Evolutionary conservation across 306 rosid species (phyloP), one percentile per base, ranked within the genome.

Genomic region (Trifolium repens): DNA sequence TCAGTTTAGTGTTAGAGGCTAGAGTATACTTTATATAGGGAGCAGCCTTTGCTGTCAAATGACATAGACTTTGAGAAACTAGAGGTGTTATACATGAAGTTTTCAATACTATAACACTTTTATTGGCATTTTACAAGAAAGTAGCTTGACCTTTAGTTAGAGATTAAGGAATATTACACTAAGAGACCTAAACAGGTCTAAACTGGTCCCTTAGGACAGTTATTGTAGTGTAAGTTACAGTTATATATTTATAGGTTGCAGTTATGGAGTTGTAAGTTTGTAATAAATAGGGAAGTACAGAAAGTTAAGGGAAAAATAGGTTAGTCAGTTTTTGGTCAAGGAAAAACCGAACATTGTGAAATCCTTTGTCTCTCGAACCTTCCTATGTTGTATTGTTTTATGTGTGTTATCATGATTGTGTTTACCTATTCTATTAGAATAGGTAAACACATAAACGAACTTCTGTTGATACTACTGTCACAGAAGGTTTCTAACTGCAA

Each of bases 111-210:
- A 43, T 11, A 3, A 9, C 49, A 43, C 2, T 43, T 43, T 43
- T 43, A 10, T 43, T 42, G 61, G 59, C 26, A 65, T 66, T 79
- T 65, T 65, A 44, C 69, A 11, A 43, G 49, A 43, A 30, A 44
- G 3, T 43, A n/a, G 42, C 17, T 14, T 34, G 12, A 14, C 49
- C 64, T 7, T 55, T 11, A 15, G 22, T 49, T 50, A 50, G 55
- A n/a, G 6, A 49, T 49, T 15, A 49, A 49, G 55, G 15, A 15
- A 49, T n/a, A 49, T 14, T 6, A 13, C 7, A 49, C 55, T 6
- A 49, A 17, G 19, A n/a, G 55, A 49, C 22, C 10, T n/a, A 50
- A 50, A n/a, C 55, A 50, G 55, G 10, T 49, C 22, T 49, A 17
- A 49, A 49, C 55, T 9, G 9, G 17, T n/a, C 22, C 22, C 9